Evolutionary conservation across 2,329 filamentous ascomycete genomes (phyloP).

Genomic region (Drechslerella coelobrocha): DNA sequence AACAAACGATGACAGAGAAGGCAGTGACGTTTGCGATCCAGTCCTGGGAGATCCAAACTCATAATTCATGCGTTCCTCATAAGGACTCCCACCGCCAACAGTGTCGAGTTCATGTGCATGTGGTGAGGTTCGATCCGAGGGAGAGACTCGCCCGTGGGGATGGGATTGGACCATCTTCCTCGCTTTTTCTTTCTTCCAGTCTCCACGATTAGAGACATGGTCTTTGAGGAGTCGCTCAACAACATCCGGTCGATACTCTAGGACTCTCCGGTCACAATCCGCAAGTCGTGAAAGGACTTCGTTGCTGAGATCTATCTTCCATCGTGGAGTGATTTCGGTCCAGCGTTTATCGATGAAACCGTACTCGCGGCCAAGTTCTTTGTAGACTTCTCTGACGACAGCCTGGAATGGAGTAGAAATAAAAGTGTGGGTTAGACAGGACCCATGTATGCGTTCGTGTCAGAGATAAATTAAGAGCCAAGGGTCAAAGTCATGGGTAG

Average conservation of each 20-base stretch:
- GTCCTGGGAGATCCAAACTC: constrained; percentile 27
- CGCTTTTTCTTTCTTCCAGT: constrained; percentile 48
- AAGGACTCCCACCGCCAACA: constrained; percentile 14
- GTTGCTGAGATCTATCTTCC: constrained; percentile 47
- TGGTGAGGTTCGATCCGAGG: constrained; percentile 25
- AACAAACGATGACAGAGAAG: constrained; percentile 31
- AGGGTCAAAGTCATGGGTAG: neutral
- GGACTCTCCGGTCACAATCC: constrained; percentile 40
- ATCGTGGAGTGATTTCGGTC: constrained; percentile 48
- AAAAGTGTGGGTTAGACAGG: constrained; percentile 14
- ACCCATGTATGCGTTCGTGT: neutral
- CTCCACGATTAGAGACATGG: constrained; percentile 43
- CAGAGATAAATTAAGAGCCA: neutral
- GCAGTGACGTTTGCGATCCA: constrained; percentile 21
- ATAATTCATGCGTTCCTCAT: constrained; percentile 36
- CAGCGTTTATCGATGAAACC: constrained; percentile 50
- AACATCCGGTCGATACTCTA: constrained; percentile 37
- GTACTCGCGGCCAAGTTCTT: constrained; percentile 48
- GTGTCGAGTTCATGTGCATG: constrained; percentile 10
- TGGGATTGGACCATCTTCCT: constrained; percentile 31
- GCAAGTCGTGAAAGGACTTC: constrained; percentile 38
- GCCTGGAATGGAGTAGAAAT: constrained; percentile 8
- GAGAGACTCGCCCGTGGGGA: constrained; percentile 14
- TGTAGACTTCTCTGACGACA: constrained; percentile 47
- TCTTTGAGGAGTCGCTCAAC: constrained; percentile 45